Evolutionary conservation across 2,329 filamentous ascomycete species (phyloP), one percentile per base, ranked within the genome.

Genomic region (Beauveria pseudobassiana): DNA sequence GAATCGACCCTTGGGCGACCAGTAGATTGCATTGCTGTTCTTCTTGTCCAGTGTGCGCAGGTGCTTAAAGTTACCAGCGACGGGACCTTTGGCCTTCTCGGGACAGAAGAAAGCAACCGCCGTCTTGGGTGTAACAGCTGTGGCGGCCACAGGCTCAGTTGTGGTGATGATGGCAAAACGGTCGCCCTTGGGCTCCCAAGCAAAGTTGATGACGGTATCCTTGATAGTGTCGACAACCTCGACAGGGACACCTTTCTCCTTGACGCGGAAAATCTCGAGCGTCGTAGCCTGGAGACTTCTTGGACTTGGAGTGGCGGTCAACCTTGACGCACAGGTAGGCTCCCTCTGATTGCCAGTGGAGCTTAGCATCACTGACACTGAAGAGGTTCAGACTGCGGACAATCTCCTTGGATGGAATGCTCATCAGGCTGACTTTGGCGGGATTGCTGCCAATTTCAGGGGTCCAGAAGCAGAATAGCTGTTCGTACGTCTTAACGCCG

Each of bases 21-120:
- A 99, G 86, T 98, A 98, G 72, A 99, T 99, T 67, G 91, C 93
- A 73, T 99, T 99, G 84, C 90, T 96, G 79, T 96, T 98, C 87
- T 98, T 98, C 87, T 98, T 98, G 70, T 99, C 95, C 61, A 96
- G 82, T 9, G 93, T 98, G 65, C 92, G 87, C 67, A 98, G 87
- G 73, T 96, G 91, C 81, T 93, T 96, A 84, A 98, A 99, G 82
- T 96, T 97, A 66, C 95, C 95, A 40, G 90, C 82, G 26, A 84
- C 82, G 58, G 84, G 74, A 30, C 83, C 91, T 84, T 98, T 99
- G 71, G 85, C 80, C 82, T 96, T 98, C 76, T 99, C 95, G 0
- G 95, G 93, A 69, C 91, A 93, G 82, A 96, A 99, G 84, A 99
- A 99, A 40, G 91, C 85, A 22, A 98, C 93, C 0, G 92, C 84